Conservation (phyloP, 331 rosid species). For the Malus hybrid region DNA sequence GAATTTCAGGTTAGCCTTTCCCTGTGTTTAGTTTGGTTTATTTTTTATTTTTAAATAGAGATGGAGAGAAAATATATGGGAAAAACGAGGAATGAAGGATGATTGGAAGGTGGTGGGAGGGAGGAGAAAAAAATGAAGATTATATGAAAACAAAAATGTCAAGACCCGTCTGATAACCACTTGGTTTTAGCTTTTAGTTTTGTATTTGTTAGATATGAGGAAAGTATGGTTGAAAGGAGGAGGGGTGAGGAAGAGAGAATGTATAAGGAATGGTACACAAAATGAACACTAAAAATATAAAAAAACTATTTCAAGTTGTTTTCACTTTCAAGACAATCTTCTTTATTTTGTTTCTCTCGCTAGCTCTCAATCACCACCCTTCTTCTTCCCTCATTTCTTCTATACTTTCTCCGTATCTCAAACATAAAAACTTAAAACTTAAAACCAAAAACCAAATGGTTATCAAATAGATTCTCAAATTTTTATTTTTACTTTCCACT, state of each 20-base stretch:
- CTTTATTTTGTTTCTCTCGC: background rate
- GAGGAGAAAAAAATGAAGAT: background rate
- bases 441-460: background rate
- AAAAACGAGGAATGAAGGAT: background rate
- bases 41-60: background rate
- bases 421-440: too few species aligned
- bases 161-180: background rate
- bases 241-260: background rate
- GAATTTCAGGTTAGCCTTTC: constrained; percentile 31
- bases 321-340: background rate
- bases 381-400: background rate
- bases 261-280: background rate
- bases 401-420: background rate
- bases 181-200: background rate
- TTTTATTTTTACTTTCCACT: too few species aligned
- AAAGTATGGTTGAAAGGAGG: background rate
- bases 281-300: background rate
- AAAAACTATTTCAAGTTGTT: too few species aligned
- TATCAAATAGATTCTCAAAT: background rate
- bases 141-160: background rate
- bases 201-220: background rate
- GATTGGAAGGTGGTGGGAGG: background rate
- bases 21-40: background rate
- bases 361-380: background rate
- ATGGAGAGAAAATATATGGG: background rate